phyloP scores from a whole-genome alignment of 2,329 filamentous ascomycete genomes.

The Aureobasidium leucospermi region DNA sequence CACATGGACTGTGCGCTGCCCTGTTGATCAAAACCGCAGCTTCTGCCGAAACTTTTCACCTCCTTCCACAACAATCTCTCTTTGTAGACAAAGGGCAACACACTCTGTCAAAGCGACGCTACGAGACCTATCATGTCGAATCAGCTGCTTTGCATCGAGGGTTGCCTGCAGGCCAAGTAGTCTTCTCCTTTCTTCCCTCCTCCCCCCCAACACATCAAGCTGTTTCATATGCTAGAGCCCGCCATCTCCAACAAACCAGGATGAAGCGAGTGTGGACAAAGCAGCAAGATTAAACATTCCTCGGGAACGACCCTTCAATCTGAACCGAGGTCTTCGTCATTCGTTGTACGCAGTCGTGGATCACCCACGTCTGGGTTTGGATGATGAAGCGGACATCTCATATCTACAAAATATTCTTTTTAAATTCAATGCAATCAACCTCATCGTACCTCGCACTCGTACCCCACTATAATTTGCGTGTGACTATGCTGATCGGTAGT shows the following conservation, averaged over 20 bases:
- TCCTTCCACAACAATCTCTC: background rate
- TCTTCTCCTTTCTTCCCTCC: background rate
- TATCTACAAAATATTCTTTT: background rate
- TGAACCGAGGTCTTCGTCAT: background rate
- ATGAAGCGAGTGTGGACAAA: conserved; percentile 36
- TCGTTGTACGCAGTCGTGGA: conserved; percentile 2
- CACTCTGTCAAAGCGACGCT: background rate
- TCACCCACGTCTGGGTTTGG: background rate
- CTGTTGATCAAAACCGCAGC: background rate
- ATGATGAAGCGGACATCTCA: conserved; percentile 9
- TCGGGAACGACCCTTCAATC: background rate
- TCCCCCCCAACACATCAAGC: conserved; percentile 16
- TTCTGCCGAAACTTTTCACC: background rate
- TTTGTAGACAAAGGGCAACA: background rate
- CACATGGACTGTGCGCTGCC: background rate
- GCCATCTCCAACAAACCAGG: conserved; percentile 29
- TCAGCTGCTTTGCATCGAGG: background rate
- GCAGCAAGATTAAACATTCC: conserved; percentile 29
- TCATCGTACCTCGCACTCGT: background rate
- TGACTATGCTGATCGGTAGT: no score
- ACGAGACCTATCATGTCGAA: background rate
- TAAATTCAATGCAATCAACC: background rate
- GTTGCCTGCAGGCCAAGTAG: background rate
- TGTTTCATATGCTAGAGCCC: conserved; percentile 37
- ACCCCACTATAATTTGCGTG: no score